These are phyloP conservation scores for Mycena indigotica DNA, from an alignment of 768 basidiomycete genomes.

Conservation along the genomic window DNA sequence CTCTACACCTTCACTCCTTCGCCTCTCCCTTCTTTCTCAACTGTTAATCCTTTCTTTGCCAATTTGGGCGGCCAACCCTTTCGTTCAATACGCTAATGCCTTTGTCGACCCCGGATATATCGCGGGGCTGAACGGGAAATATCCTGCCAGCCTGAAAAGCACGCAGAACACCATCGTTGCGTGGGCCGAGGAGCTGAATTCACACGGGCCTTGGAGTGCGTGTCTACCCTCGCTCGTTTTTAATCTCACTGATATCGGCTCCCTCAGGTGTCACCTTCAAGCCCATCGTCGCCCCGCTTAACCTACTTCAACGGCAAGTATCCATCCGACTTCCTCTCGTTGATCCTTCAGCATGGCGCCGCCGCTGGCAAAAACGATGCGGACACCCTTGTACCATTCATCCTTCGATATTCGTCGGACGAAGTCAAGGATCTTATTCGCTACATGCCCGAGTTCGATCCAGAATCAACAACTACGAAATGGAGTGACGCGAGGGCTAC, in stretches of 20 bases:
- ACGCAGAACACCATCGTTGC: slow-evolving; percentile 48
- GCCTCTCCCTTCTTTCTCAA: no score
- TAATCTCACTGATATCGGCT: background rate
- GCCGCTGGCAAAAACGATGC: no score
- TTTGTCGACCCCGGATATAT: slow-evolving; percentile 57
- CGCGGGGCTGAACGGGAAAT: slow-evolving; percentile 36
- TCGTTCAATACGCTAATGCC: slow-evolving; percentile 47
- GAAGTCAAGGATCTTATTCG: no score
- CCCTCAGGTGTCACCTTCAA: slow-evolving; percentile 51
- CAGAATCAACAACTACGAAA: no score
- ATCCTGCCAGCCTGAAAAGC: slow-evolving; percentile 39
- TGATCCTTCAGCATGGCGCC: no score
- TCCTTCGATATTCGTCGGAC: no score
- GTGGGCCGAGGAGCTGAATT: slow-evolving; percentile 48
- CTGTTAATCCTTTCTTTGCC: background rate
- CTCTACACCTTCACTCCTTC: no score
- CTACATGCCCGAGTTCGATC: no score
- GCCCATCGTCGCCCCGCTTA: slow-evolving; percentile 51
- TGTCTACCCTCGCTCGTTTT: slow-evolving; percentile 2
- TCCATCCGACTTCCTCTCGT: background rate
- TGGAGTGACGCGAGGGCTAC: no score
- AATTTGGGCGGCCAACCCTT: slow-evolving; percentile 7
- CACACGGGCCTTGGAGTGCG: slow-evolving; percentile 57
- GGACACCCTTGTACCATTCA: no score
- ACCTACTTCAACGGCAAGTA: slow-evolving; percentile 61